Evolutionary conservation across 2,329 filamentous ascomycete species (phyloP).

Genomic region (Neocucurbitaria cava): DNA sequence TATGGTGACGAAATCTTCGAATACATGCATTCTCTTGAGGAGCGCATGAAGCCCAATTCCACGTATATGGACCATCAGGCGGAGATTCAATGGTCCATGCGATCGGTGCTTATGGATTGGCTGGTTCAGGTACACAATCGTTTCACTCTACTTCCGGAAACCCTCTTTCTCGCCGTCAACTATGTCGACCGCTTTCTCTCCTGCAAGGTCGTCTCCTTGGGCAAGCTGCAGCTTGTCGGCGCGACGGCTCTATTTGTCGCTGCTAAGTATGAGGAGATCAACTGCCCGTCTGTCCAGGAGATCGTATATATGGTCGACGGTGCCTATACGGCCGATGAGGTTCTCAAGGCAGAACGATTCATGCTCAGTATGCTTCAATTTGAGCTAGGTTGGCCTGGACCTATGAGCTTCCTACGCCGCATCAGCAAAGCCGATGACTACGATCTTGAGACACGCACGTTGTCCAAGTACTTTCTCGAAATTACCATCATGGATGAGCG

Average conservation of each 20-base stretch:
- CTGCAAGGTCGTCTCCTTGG: constrained; percentile 90
- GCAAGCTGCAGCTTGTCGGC: constrained; percentile 93
- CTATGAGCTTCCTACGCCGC: constrained; percentile 95
- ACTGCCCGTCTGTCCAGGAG: constrained; percentile 91
- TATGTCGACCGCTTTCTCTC: constrained; percentile 97
- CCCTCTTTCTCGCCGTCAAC: constrained; percentile 92
- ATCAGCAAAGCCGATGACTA: constrained; percentile 99
- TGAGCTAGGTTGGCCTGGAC: constrained; percentile 96
- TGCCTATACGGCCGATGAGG: constrained; percentile 87
- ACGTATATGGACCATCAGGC: constrained; percentile 97
- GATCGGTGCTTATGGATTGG: constrained; percentile 97
- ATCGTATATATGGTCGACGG: constrained; percentile 98
- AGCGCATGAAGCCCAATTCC: constrained; percentile 82
- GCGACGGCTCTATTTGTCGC: constrained; percentile 95
- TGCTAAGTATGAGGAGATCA: constrained; percentile 98
- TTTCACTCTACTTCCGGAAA: constrained; percentile 91
- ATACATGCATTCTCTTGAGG: constrained; percentile 91
- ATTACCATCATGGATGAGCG: constrained; percentile 97
- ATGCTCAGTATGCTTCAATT: constrained; percentile 98
- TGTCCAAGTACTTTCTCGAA: constrained; percentile 98
- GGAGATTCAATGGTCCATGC: constrained; percentile 99
- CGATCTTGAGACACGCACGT: constrained; percentile 89
- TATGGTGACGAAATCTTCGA: constrained; percentile 95
- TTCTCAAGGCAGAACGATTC: constrained; percentile 95
- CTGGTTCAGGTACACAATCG: constrained; percentile 93